A percentile compares a stretch with the other conserved stretches of the same genome.
These are phyloP conservation scores for Carex arenaria DNA, from an alignment of 202 grass and related monocot genomes.

Conservation along the genomic window DNA sequence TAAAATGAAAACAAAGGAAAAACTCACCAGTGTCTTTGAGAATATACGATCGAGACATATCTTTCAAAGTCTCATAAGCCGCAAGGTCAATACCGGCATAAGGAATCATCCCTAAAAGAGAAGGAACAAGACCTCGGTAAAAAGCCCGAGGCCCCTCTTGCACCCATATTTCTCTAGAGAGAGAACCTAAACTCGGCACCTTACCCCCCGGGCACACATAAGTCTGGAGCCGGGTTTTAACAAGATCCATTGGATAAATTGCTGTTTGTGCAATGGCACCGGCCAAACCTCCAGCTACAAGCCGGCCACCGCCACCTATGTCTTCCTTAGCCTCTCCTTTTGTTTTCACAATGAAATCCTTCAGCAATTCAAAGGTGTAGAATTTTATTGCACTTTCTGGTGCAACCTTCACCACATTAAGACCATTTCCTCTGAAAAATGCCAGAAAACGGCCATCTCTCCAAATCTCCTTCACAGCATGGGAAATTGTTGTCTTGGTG, in stretches of 20 bases:
- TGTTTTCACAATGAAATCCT: conserved; percentile 63
- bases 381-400: conserved; percentile 90
- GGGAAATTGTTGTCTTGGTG: conserved; percentile 22
- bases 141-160: conserved; percentile 75
- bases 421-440: conserved; percentile 80
- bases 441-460: conserved; percentile 46
- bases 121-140: conserved; percentile 79
- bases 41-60: conserved; percentile 77
- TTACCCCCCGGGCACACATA: conserved; percentile 35
- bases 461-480: conserved; percentile 64
- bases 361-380: conserved; percentile 72
- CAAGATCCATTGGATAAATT: conserved; percentile 86
- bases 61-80: conserved; percentile 83
- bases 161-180: conserved; percentile 71
- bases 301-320: conserved; percentile 64
- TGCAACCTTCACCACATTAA: conserved; percentile 87
- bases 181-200: conserved; percentile 43
- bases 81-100: conserved; percentile 94
- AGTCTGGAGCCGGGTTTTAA: conserved; percentile 83
- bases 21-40: conserved; percentile 63
- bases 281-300: conserved; percentile 71
- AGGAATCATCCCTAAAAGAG: conserved; percentile 80
- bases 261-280: conserved; percentile 69
- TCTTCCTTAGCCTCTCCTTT: conserved; percentile 56
- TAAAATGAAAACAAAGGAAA: conserved; percentile 9